Base-by-base conservation (phyloP, 305 asterid species). In the Fraxinus velutina region DNA sequence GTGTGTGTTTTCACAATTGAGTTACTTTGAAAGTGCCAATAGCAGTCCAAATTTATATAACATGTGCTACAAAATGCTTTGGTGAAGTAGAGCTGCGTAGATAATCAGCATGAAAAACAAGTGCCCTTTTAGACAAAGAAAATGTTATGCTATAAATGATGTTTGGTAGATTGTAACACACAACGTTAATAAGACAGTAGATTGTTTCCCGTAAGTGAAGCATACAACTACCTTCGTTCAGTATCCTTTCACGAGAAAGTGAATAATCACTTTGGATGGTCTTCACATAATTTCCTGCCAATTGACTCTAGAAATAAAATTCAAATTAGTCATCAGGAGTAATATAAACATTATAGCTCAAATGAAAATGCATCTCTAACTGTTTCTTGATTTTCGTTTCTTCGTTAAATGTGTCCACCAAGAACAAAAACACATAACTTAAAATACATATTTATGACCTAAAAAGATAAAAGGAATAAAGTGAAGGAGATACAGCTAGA, bases 261-360 rank as follows among this genome's bases (percentile, higher is more conserved):
- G 92, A 86, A 76, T 57, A 37, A 5, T 83, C 86, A 70, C 77
- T 78, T 73, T 82, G 89, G 81, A 82, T 22, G 22, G 90, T 81
- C 84, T 30, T 86, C 84, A 93, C 94, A 50, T 66, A 77, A 79
- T 55, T 88, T 62, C 97, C 97, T 3, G 90, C 75, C 84, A 92
- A 24, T 86, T 83, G 88, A 81, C 95, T 88, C 97, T 93, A 34
- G 39, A 79, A 60, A 86, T 75, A 83, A 80, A 76, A 33, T 72
- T 71, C 34, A 34, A 80, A 83, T 87, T 83, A 83, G 81, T 82
- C 37, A 83, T 79, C 19, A 42, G 0, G 0, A 57, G 6, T 77
- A 29, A 29, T 62, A 39, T 78, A 57, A 47, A n/a, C 22, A 76
- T 32, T 29, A 71, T 19, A 10, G 27, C 9, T 39, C 52, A 62